These are phyloP conservation scores for Colletotrichum spaethianum DNA, from an alignment of 2,329 filamentous ascomycete genomes.

Conservation along the genomic window DNA sequence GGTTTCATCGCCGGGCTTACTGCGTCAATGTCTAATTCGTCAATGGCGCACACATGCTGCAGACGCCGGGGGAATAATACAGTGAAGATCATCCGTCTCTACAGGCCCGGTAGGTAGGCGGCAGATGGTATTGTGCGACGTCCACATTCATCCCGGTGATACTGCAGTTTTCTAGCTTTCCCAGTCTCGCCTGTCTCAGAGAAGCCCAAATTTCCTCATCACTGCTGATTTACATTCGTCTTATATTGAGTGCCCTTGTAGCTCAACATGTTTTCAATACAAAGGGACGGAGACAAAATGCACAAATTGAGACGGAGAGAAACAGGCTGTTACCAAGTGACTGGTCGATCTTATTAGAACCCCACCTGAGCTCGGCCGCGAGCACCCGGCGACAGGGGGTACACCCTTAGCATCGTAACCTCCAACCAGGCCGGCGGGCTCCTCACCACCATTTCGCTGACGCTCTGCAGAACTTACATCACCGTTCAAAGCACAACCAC, in stretches of 20 bases:
- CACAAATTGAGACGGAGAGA: neutral
- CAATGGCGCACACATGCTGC: neutral
- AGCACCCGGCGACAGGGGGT: slow-evolving; percentile 20
- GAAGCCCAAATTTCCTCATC: no score
- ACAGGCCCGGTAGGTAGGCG: neutral
- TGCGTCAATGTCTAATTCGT: neutral
- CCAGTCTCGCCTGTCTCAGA: neutral
- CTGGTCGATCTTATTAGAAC: neutral
- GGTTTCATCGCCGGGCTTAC: neutral
- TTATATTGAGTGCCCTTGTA: neutral
- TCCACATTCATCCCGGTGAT: neutral
- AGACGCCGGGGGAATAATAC: neutral
- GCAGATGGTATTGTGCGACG: neutral
- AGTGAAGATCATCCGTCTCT: neutral
- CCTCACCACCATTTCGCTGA: neutral
- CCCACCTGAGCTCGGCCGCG: slow-evolving; percentile 20
- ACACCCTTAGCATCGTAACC: slow-evolving; percentile 19
- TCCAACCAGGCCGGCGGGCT: neutral
- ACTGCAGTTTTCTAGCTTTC: neutral
- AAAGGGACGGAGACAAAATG: neutral
- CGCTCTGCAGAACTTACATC: neutral
- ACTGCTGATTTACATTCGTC: neutral
- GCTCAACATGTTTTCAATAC: neutral
- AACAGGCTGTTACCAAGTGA: neutral
- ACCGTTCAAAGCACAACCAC: neutral